A percentile compares a stretch with the other conserved stretches of the same genome.
These are phyloP conservation scores for Comarum palustre DNA, from an alignment of 306 rosid genomes.

Conservation along the genomic window DNA sequence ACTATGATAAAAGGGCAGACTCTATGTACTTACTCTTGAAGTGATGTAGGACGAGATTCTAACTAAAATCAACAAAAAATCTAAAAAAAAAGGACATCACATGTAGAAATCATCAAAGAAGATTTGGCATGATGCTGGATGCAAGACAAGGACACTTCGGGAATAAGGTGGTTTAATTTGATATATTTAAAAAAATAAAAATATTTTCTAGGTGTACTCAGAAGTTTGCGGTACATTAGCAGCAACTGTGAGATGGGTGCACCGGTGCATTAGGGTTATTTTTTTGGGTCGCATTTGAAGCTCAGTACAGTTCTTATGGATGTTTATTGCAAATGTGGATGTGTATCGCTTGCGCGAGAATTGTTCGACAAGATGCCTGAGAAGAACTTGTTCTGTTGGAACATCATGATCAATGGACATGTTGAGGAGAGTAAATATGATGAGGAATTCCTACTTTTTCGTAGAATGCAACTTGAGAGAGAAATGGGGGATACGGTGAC, in stretches of 20 bases:
- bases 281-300: constrained; percentile 19
- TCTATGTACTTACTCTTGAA: too few species aligned
- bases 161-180: too few species aligned
- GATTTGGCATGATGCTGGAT: too few species aligned
- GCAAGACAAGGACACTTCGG: too few species aligned
- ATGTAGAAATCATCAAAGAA: too few species aligned
- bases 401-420: constrained; percentile 26
- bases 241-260: constrained; percentile 20
- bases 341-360: constrained; percentile 19
- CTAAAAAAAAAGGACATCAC: too few species aligned
- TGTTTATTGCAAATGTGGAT: constrained; percentile 28
- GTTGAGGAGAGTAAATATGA: constrained; percentile 22
- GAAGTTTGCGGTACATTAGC: too few species aligned
- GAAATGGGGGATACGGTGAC: constrained; percentile 28
- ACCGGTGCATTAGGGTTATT: constrained; percentile 4
- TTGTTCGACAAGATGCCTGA: constrained; percentile 18
- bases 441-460: constrained; percentile 24
- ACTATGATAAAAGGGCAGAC: too few species aligned
- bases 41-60: too few species aligned
- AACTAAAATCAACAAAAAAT: too few species aligned
- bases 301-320: constrained; percentile 26
- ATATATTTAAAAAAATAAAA: too few species aligned
- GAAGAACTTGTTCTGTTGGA: constrained; percentile 29
- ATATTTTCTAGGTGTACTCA: too few species aligned
- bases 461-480: constrained; percentile 25